Evolutionary conservation across 106 monocot species (phyloP), one percentile per base, ranked within the genome.

Genomic region (Cymbidium sinense): DNA sequence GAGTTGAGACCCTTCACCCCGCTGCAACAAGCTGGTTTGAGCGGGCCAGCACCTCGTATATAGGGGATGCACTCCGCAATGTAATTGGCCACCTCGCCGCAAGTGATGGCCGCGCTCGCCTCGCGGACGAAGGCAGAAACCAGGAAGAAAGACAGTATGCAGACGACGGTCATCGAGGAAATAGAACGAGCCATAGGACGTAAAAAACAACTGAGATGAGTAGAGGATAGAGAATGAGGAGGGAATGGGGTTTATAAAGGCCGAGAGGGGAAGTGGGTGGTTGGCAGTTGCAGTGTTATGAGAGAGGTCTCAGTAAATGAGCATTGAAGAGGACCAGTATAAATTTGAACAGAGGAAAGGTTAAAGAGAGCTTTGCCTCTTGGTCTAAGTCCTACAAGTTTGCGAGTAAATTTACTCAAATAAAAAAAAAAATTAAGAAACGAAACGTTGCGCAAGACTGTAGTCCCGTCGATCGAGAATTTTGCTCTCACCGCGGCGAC

Each of bases 61-160:
- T 84, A 87, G 9, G 43, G 0, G 27, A 87, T 8, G 84, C 87
- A 87, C 1, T n/a, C 21, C 34, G 33, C 0, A 4, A 87, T 1
- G 70, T 6, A 0, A 6, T 69, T 41, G 2, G 12, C 7, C 70
- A 88, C 85, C 23, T 82, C 30, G 0, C 88, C 88, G 73, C 84
- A 87, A 50, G 37, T 73, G 52, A 84, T 33, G 8, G 70, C 74
- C 3, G 73, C 34, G 55, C 64, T 67, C 31, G 79, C 13, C n/a
- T 34, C 36, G 17, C 5, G 30, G 62, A 65, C n/a, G 10, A 17
- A 3, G 35, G 2, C 13, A 12, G 79, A 64, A 15, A 75, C 39
- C 12, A 70, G 70, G 34, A 70, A 13, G 34, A 33, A 21, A 17
- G 70, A 30, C 0, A 35, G 17, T 4, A 70, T 12, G 70, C 34